Base-by-base conservation (phyloP, 2,329 filamentous ascomycete species). In the Calonectria crousiana region DNA sequence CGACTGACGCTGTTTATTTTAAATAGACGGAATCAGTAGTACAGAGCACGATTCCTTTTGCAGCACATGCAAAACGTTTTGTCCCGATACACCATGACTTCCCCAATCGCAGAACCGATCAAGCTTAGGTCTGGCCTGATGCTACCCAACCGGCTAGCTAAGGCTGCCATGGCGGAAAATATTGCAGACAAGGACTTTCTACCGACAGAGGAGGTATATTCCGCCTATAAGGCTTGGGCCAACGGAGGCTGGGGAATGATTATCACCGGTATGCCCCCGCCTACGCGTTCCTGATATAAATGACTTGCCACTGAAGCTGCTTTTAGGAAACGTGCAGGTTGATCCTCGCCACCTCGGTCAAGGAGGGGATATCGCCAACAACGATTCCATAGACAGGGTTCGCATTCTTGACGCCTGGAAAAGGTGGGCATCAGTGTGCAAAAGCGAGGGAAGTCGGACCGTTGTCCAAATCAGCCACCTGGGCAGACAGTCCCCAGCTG, bases 111-210 rank as follows among this genome's bases (percentile, higher is more conserved):
- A n/a, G 44, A 49, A 20, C 44, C 44, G 44, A 49, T 49, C 2
- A 49, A 20, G 44, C 44, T 49, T 23, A 53, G 28, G 51, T 88
- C 87, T 78, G 89, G 89, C 2, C 83, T 90, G n/a, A 84, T 83
- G 10, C 80, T 90, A 9, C 86, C 87, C 10, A 90, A 90, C 78
- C 86, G 89, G n/a, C 82, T 91, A 14, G 67, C 70, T 16, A 74
- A 74, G 64, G 67, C 71, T 18, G 28, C 71, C 8, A 74, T 58
- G 69, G 34, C 69, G 3, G 56, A 71, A 26, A 47, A 64, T 14
- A 41, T 71, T 10, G 58, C 69, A 20, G 36, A 38, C 32, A 44
- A 65, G 47, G 30, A 66, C 20, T 14, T 47, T 8, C 32, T 62
- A 20, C 38, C 67, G 16, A 51, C 30, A 10, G 52, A 51, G 8